These are phyloP conservation scores for Sphaerostilbella broomeana DNA, from an alignment of 2,329 filamentous ascomycete genomes.

Conservation along the genomic window DNA sequence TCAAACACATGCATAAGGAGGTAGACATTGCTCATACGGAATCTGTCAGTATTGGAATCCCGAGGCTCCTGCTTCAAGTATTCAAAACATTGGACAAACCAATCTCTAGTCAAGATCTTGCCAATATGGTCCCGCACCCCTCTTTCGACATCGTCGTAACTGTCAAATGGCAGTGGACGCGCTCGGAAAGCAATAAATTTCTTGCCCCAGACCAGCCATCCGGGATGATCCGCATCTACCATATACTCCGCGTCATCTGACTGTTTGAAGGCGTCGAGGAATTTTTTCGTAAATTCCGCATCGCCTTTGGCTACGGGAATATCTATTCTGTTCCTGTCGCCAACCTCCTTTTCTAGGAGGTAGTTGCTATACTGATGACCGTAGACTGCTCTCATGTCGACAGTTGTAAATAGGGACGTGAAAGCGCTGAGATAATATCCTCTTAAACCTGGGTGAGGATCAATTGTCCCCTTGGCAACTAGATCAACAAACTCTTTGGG, in stretches of 20 bases:
- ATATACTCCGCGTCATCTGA: constrained; percentile 68
- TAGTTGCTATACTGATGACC: constrained; percentile 84
- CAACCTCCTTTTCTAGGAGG: constrained; percentile 66
- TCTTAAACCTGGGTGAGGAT: constrained; percentile 81
- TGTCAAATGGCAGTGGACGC: constrained; percentile 58
- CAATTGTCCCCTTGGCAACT: constrained; percentile 74
- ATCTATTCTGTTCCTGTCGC: constrained; percentile 67
- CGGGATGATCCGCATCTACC: constrained; percentile 84
- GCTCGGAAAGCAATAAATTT: constrained; percentile 73
- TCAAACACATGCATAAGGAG: constrained; percentile 87
- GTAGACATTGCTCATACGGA: constrained; percentile 81
- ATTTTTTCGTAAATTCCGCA: constrained; percentile 69
- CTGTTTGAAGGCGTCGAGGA: constrained; percentile 69
- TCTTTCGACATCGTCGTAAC: constrained; percentile 75
- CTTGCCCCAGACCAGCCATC: constrained; percentile 95
- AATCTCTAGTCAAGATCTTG: constrained; percentile 68
- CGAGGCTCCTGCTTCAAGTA: constrained; percentile 96
- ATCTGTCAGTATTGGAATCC: constrained; percentile 73
- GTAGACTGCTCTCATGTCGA: constrained; percentile 81
- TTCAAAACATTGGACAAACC: constrained; percentile 82
- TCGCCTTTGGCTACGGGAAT: constrained; percentile 70
- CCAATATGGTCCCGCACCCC: constrained; percentile 73
- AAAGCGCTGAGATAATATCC: constrained; percentile 76
- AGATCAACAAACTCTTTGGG: constrained; percentile 77
- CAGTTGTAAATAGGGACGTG: constrained; percentile 67